Base-by-base conservation (phyloP, 2,329 filamentous ascomycete species). In the Eurotiales sp. region DNA sequence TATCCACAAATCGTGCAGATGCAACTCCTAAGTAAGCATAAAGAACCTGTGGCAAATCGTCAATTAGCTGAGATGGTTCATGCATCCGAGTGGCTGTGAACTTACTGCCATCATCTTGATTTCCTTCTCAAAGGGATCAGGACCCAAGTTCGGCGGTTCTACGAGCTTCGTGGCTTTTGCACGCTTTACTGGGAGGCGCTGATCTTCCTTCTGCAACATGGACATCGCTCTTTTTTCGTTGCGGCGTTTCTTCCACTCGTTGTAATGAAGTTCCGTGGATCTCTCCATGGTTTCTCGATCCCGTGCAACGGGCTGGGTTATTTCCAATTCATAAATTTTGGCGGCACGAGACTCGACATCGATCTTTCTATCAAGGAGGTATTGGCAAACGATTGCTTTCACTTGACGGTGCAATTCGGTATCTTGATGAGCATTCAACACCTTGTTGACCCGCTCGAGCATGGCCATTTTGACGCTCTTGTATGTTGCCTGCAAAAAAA, bases 371-470 rank as follows among this genome's bases (percentile, higher is more conserved):
- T 65, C 60, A 1, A 69, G 63, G 0, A 86, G 65, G 0, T 79
- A 78, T 0, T 61, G 50, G 0, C 73, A 65, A 0, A 86, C 71
- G 3, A 72, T 70, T 0, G 50, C 54, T 14, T 73, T 56, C 0
- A 72, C 46, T 25, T 69, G 63, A 3, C 64, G 57, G 45, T 66
- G 71, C 0, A 72, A 47, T 0, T 59, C 61, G 0, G 70, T 72
- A 19, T 68, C 66, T 12, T 59, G 60, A 8, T 66, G 73, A 21
- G 59, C 61, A 2, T 37, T 54, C 36, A 66, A 69, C 2, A 62
- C 74, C 0, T 59, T 56, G 2, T 76, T 66, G 0, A 87, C 64
- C 4, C 80, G 71, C 1, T 63, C 57, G 50, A 81, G 75, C 2
- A 75, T 48, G 34, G 66, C 65, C 0, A 55, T 47, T 21, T 61